These are phyloP conservation scores for Xylaria nigripes DNA, from an alignment of 495 filamentous ascomycete genomes.

Conservation along the genomic window DNA sequence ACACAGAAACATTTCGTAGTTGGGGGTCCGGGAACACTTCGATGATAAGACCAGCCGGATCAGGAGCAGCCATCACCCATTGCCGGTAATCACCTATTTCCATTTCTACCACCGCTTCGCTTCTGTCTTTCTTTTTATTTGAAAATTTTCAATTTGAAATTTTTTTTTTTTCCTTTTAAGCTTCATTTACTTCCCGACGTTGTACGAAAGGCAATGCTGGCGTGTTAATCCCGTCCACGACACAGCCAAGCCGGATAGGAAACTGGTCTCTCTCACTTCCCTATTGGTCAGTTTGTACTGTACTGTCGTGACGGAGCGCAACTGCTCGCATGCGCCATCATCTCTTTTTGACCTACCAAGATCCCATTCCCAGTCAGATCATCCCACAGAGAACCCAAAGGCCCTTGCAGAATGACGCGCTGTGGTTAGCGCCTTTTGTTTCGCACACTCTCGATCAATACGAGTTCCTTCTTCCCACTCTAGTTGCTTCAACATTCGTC, in stretches of 20 bases:
- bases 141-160: not conserved
- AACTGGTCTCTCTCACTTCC: not conserved
- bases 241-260: constrained; percentile 4
- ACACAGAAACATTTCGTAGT: not conserved
- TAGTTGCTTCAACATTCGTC: not conserved
- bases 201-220: constrained; percentile 5
- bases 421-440: not conserved
- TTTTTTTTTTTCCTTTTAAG: not conserved
- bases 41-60: not conserved
- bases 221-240: not conserved
- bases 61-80: not conserved
- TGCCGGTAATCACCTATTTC: not conserved
- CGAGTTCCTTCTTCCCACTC: not conserved
- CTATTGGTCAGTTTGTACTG: constrained; percentile 3
- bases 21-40: not conserved
- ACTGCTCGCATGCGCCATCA: constrained; percentile 4
- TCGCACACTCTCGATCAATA: not conserved
- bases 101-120: not conserved
- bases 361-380: not conserved
- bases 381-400: constrained; percentile 10
- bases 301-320: not conserved
- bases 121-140: not conserved
- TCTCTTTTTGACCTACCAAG: constrained; percentile 3
- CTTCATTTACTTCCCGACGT: constrained; percentile 11
- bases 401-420: constrained; percentile 9